Base-by-base conservation (phyloP, 139 green algal species). In the Spirogloea muscicola region DNA sequence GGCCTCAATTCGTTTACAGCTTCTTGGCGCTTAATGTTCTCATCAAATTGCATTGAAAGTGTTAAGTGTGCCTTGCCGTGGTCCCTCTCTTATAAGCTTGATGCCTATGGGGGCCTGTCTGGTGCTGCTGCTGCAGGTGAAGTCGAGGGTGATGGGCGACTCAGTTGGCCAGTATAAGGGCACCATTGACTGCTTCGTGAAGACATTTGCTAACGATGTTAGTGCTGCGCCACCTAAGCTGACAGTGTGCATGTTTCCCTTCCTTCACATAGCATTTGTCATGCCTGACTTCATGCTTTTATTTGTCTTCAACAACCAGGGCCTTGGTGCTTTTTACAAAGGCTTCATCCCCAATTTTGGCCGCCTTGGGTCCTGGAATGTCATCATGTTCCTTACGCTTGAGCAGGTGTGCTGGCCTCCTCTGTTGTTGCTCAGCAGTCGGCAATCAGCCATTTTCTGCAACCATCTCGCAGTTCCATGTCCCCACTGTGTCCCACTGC, bases 351-450 rank as follows among this genome's bases (percentile, higher is more conserved):
- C 91, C 59, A 98, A 98, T 82, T 96, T 96, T 79, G 86, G 70
- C 0, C 85, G 90, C 44, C 74, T 96, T 49, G 90, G 90, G 7
- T 86, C 85, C 27, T 97, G 91, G 91, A 97, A 97, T 76, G 87
- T 96, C 0, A 86, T 86, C 60, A 97, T 98, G 93, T 98, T 98
- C 84, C 72, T 98, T n/a, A 93, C 89, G 25, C 86, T 98, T 13
- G 94, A 98, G 82, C 83, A 86, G 68, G 58, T 80, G 31, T n/a
- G 37, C 21, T 21, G 18, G 18, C 25, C 21, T 51, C 21, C 21
- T 66, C 25, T 66, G n/a, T n/a, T n/a, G n/a, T n/a, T n/a, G n/a
- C n/a, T n/a, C n/a, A n/a, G n/a, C n/a, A n/a, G n/a, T n/a, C n/a
- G n/a, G n/a, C n/a, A n/a, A n/a, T n/a, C n/a, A n/a, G n/a, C n/a